Conservation (phyloP, 106 monocot species). For the Apostasia ramifera region DNA sequence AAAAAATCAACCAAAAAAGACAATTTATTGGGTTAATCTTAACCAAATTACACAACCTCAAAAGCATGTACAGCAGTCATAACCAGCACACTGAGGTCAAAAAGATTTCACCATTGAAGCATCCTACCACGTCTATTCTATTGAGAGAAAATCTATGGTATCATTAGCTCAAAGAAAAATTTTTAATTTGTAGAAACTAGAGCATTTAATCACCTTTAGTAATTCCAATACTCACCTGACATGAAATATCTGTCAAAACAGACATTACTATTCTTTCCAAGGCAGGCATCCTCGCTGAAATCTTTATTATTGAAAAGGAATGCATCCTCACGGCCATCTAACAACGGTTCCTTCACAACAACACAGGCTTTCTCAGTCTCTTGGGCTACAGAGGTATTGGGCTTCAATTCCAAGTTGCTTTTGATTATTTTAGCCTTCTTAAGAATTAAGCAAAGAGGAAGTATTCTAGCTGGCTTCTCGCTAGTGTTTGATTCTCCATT, state of each 20-base stretch:
- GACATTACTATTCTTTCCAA: not conserved
- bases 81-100: too few relatives aligned
- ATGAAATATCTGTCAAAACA: not conserved
- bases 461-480: conserved; percentile 56
- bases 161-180: too few relatives aligned
- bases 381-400: not conserved
- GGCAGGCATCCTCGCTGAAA: conserved; percentile 1
- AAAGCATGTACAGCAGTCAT: too few relatives aligned
- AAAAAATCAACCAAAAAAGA: too few relatives aligned
- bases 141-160: too few relatives aligned
- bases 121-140: too few relatives aligned
- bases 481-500: conserved; percentile 29
- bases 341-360: not conserved
- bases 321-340: not conserved
- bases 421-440: conserved; percentile 42
- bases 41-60: too few relatives aligned
- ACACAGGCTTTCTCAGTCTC: conserved; percentile 8
- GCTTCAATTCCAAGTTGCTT: conserved; percentile 2
- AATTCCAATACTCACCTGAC: not conserved
- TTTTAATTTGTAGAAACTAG: too few relatives aligned
- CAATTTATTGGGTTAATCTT: too few relatives aligned
- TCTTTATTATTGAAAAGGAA: conserved; percentile 4
- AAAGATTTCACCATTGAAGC: too few relatives aligned
- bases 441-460: conserved; percentile 63
- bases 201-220: not conserved